A percentile compares a stretch with the other conserved stretches of the same genome.
Conservation (phyloP, 2,329 filamentous ascomycete species). For the Fusarium heterosporum region DNA sequence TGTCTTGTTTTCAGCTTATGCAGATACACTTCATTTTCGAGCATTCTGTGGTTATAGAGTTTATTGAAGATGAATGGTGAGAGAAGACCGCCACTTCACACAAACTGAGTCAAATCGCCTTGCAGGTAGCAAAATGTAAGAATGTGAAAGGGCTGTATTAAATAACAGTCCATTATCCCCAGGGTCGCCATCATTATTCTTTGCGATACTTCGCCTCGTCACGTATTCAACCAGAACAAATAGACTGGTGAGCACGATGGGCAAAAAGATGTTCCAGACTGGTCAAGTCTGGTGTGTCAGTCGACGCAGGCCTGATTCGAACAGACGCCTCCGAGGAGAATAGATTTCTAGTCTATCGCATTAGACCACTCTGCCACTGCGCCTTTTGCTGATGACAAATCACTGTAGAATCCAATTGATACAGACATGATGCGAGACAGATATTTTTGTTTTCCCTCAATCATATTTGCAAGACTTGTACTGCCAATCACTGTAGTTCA, state of each 20-base stretch:
- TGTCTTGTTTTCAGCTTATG: background rate
- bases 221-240: background rate
- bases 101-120: too few species aligned
- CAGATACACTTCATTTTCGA: background rate
- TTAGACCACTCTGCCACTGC: slow-evolving; percentile 36
- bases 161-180: too few species aligned
- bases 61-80: too few species aligned
- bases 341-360: slow-evolving; percentile 38
- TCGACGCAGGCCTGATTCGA: slow-evolving; percentile 35
- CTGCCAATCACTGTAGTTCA: too few species aligned
- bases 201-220: background rate
- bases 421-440: too few species aligned
- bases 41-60: background rate
- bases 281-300: background rate
- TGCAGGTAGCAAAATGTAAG: too few species aligned
- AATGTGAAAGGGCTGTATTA: too few species aligned
- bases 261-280: background rate
- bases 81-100: background rate
- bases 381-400: slow-evolving; percentile 8
- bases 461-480: too few species aligned
- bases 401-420: too few species aligned
- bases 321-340: slow-evolving; percentile 35
- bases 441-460: too few species aligned
- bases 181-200: background rate
- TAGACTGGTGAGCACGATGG: rapidly evolving